phyloP scores from a whole-genome alignment of 805 yeast species.

The Ogataea siamensis region DNA sequence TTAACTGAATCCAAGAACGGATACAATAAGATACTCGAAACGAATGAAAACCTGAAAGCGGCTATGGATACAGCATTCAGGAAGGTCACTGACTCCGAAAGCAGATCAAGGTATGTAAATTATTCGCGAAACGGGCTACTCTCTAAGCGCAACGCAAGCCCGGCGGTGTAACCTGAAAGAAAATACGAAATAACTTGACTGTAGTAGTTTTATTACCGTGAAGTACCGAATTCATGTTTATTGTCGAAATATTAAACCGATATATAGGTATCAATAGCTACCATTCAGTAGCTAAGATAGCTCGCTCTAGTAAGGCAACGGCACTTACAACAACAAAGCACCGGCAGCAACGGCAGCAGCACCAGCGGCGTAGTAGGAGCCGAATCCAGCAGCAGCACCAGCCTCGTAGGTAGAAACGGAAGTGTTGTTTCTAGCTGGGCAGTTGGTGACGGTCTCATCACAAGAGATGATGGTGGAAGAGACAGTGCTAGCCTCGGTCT shows the following conservation, averaged over 20 bases:
- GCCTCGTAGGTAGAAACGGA: slow-evolving; percentile 34
- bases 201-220: no score
- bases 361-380: slow-evolving; percentile 32
- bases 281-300: slow-evolving; percentile 6
- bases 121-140: slow-evolving; percentile 25
- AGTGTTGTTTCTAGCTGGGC: slow-evolving; percentile 38
- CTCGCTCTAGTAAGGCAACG: slow-evolving; percentile 2
- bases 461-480: slow-evolving; percentile 41
- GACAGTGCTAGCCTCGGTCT: slow-evolving; percentile 36
- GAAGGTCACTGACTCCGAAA: slow-evolving; percentile 22
- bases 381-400: slow-evolving; percentile 32
- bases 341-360: slow-evolving; percentile 36
- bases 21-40: slow-evolving; percentile 6
- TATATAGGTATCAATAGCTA: slow-evolving; percentile 12
- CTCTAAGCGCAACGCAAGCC: slow-evolving; percentile 20
- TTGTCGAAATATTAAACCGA: slow-evolving; percentile 11
- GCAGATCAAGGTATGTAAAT: slow-evolving; percentile 27
- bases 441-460: slow-evolving; percentile 39
- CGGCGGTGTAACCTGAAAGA: slow-evolving; percentile 12
- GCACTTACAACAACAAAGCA: slow-evolving; percentile 34
- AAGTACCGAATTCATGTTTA: no score
- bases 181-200: no score
- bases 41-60: slow-evolving; percentile 14
- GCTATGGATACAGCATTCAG: slow-evolving; percentile 20
- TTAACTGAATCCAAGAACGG: slow-evolving; percentile 14